A percentile compares a stretch with the other conserved stretches of the same genome.
phyloP scores from a whole-genome alignment of 805 yeast genomes.

The Metschnikowia amazonensis region DNA sequence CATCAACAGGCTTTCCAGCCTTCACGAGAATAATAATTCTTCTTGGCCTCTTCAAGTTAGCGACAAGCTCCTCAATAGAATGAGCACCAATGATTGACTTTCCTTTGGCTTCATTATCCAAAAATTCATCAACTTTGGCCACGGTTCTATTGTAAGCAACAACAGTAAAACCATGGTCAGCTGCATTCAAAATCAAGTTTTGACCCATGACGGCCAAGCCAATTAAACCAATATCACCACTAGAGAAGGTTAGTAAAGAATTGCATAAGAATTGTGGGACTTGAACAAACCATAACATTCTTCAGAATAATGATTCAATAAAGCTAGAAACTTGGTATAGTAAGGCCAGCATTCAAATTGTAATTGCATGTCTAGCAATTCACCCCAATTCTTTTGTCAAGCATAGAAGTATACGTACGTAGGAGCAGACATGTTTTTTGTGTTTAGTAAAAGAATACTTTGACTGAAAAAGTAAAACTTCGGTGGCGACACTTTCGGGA shows the following conservation, averaged over 20 bases:
- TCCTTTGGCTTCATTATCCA: conserved; percentile 95
- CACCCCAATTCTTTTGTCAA: too few relatives aligned
- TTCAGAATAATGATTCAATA: neutral
- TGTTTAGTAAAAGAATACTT: conserved; percentile 5
- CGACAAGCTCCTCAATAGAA: conserved; percentile 81
- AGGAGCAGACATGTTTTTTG: conserved; percentile 38
- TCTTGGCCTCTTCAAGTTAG: conserved; percentile 94
- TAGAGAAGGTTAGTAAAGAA: conserved; percentile 27
- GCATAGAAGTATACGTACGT: conserved; percentile 30
- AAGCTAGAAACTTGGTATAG: too few relatives aligned
- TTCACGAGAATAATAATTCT: conserved; percentile 90
- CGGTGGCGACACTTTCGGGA: conserved; percentile 11
- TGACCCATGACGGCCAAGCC: conserved; percentile 99
- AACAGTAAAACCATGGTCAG: conserved; percentile 97
- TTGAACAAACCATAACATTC: neutral
- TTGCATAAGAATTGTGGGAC: neutral
- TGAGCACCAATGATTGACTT: conserved; percentile 94
- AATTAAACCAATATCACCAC: conserved; percentile 96
- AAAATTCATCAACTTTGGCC: conserved; percentile 89
- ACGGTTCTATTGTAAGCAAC: conserved; percentile 98
- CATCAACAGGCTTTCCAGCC: conserved; percentile 95
- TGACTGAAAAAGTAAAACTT: conserved; percentile 5
- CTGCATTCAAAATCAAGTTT: conserved; percentile 94
- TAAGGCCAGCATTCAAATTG: neutral
- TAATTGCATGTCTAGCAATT: neutral